These are phyloP conservation scores for Sclerotinia minor DNA, from an alignment of 2,329 filamentous ascomycete species.

Conservation along the genomic window DNA sequence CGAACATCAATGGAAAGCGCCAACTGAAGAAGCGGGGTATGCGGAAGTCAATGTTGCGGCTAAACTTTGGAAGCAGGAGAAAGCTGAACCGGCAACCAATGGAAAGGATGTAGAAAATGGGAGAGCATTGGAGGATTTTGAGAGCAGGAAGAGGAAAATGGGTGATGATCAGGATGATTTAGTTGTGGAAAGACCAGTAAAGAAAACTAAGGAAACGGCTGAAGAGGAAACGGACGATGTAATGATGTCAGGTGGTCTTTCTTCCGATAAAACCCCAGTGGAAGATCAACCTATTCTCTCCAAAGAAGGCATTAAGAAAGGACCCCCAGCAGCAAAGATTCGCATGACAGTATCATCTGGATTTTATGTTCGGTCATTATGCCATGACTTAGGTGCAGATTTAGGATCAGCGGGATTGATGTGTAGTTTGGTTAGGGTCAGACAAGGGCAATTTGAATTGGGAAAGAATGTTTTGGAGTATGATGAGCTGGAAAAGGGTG, in stretches of 20 bases:
- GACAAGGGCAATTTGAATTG: slow-evolving; percentile 79
- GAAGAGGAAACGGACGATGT: slow-evolving; percentile 26
- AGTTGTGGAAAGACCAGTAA: slow-evolving; percentile 35
- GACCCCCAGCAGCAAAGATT: slow-evolving; percentile 75
- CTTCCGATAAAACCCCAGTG: slow-evolving; percentile 28
- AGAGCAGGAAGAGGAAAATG: slow-evolving; percentile 39
- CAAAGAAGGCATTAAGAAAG: slow-evolving; percentile 41
- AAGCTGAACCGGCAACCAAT: slow-evolving; percentile 39
- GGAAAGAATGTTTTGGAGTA: slow-evolving; percentile 77
- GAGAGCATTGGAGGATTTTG: slow-evolving; percentile 44
- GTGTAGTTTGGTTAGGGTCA: slow-evolving; percentile 76
- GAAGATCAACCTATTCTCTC: slow-evolving; percentile 17
- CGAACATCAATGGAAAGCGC: slow-evolving; percentile 76
- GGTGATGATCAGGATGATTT: slow-evolving; percentile 40
- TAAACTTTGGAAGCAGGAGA: slow-evolving; percentile 65
- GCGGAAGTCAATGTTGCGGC: slow-evolving; percentile 76
- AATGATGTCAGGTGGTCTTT: slow-evolving; percentile 41
- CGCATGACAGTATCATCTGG: slow-evolving; percentile 92
- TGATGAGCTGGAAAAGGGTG: slow-evolving; percentile 71
- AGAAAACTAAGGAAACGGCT: slow-evolving; percentile 33
- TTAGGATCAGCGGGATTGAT: slow-evolving; percentile 82
- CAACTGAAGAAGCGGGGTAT: slow-evolving; percentile 71
- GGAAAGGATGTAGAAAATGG: slow-evolving; percentile 36
- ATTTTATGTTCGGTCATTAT: slow-evolving; percentile 93
- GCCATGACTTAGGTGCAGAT: slow-evolving; percentile 84